These are phyloP conservation scores for Lipomyces yamanashiensis DNA, from an alignment of 805 yeast genomes.

Conservation along the genomic window DNA sequence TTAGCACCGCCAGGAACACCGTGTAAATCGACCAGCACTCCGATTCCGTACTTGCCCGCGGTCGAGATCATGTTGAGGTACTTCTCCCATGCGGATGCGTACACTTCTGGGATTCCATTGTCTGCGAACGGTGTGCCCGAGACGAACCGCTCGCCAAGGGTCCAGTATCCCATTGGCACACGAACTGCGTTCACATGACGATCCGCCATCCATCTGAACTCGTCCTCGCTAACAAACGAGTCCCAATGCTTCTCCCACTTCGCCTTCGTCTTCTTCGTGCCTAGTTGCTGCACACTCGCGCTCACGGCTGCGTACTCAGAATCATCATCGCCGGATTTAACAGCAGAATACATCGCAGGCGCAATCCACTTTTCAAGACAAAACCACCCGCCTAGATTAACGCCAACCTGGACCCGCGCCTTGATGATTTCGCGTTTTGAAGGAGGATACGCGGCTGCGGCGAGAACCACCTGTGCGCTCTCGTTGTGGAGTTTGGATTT, in stretches of 20 bases:
- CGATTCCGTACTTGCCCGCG: constrained; percentile 67
- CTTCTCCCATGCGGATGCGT: constrained; percentile 71
- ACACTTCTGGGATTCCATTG: constrained; percentile 54
- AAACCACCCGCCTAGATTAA: constrained; percentile 86
- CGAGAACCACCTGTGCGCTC: constrained; percentile 27
- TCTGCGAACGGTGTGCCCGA: constrained; percentile 66
- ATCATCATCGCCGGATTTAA: constrained; percentile 46
- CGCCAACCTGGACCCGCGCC: constrained; percentile 38
- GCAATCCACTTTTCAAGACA: constrained; percentile 60
- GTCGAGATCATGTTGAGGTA: constrained; percentile 53
- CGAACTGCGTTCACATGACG: constrained; percentile 80
- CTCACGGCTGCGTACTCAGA: constrained; percentile 77
- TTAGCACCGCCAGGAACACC: constrained; percentile 95
- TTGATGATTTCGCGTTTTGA: constrained; percentile 43
- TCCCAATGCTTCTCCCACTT: constrained; percentile 68
- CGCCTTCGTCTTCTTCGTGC: constrained; percentile 58
- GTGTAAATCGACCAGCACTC: constrained; percentile 82
- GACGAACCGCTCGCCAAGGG: constrained; percentile 61
- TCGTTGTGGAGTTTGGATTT: constrained; percentile 14
- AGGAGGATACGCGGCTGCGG: constrained; percentile 43
- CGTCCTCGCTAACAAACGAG: constrained; percentile 63
- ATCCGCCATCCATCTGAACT: constrained; percentile 75
- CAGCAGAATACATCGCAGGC: constrained; percentile 50
- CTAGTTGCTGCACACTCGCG: constrained; percentile 53
- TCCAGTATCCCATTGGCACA: constrained; percentile 93